A percentile compares a stretch with the other conserved stretches of the same genome.
phyloP scores from a whole-genome alignment of 2,329 filamentous ascomycete genomes.

The Diplodia seriata region DNA sequence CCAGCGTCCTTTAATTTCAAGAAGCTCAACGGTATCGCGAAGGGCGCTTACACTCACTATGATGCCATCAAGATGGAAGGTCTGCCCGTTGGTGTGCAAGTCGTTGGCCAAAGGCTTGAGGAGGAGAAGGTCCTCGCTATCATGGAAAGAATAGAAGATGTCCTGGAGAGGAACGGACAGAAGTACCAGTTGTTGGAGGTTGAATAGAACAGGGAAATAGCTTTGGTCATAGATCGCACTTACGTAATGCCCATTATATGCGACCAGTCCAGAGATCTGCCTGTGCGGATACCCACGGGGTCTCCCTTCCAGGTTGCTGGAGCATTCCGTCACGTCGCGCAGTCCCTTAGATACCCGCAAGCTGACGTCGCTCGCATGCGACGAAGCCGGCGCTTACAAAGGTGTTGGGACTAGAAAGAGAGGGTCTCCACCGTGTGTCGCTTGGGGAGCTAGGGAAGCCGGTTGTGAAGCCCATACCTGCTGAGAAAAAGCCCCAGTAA shows the following conservation, averaged over 20 bases:
- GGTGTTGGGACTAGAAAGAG: neutral
- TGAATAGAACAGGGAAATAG: slow-evolving; percentile 39
- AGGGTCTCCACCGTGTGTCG: neutral
- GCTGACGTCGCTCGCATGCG: no score
- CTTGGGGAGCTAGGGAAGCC: neutral
- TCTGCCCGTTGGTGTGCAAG: slow-evolving; percentile 83
- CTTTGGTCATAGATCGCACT: neutral
- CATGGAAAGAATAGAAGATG: slow-evolving; percentile 80
- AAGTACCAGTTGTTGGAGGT: slow-evolving; percentile 59
- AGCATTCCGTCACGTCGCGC: no score
- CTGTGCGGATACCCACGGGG: no score
- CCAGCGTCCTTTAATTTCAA: slow-evolving; percentile 66
- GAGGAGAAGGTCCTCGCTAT: slow-evolving; percentile 86
- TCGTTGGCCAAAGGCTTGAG: slow-evolving; percentile 79
- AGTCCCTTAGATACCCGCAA: no score
- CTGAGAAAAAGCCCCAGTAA: neutral
- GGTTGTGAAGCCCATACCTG: neutral
- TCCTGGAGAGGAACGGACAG: slow-evolving; percentile 64
- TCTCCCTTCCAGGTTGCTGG: no score
- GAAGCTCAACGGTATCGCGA: slow-evolving; percentile 78
- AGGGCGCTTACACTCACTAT: slow-evolving; percentile 85
- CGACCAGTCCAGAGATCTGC: no score
- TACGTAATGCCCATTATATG: no score
- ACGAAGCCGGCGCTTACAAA: neutral
- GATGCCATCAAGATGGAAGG: slow-evolving; percentile 84